These are phyloP conservation scores for Jaenimonas drosophilae DNA, from an alignment of 208 protist species.

Conservation along the genomic window DNA sequence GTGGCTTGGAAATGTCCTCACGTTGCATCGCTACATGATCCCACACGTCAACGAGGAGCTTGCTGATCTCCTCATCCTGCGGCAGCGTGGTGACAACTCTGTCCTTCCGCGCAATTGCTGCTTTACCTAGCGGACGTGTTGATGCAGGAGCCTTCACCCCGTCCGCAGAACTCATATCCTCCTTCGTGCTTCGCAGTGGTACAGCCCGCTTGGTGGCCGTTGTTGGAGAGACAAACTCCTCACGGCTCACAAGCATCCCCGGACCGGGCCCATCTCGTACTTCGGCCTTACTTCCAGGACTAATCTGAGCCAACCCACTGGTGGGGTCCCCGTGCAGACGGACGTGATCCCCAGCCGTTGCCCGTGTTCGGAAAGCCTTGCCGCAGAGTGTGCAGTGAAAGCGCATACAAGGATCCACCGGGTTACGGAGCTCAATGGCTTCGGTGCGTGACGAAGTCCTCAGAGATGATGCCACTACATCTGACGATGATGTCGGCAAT, in stretches of 20 bases:
- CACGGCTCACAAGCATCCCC: constrained; percentile 41
- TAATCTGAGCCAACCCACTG: no score
- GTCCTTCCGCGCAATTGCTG: not conserved
- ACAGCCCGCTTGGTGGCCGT: no score
- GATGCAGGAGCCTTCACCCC: no score
- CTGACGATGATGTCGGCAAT: no score
- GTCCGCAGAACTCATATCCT: no score
- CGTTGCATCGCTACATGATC: constrained; percentile 32
- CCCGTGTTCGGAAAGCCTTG: constrained; percentile 25
- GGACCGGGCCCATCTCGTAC: constrained; percentile 35
- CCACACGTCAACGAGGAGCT: constrained; percentile 45
- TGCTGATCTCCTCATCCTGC: constrained; percentile 31
- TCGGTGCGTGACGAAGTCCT: not conserved
- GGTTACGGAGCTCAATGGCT: constrained; percentile 6
- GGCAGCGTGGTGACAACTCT: constrained; percentile 20
- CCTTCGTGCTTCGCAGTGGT: no score
- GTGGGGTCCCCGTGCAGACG: no score
- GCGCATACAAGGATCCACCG: constrained; percentile 21
- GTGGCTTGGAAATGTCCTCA: constrained; percentile 45
- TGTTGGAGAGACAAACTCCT: no score
- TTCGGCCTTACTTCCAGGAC: constrained; percentile 9
- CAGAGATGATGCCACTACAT: no score
- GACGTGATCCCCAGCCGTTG: constrained; percentile 38
- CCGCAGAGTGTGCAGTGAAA: constrained; percentile 61
- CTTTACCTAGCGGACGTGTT: not conserved